Percentiles rank a stretch among this genome's conserved stretches.
Evolutionary conservation across 169 alveolate genomes (phyloP).

Genomic region (Plasmodium coatneyi): DNA sequence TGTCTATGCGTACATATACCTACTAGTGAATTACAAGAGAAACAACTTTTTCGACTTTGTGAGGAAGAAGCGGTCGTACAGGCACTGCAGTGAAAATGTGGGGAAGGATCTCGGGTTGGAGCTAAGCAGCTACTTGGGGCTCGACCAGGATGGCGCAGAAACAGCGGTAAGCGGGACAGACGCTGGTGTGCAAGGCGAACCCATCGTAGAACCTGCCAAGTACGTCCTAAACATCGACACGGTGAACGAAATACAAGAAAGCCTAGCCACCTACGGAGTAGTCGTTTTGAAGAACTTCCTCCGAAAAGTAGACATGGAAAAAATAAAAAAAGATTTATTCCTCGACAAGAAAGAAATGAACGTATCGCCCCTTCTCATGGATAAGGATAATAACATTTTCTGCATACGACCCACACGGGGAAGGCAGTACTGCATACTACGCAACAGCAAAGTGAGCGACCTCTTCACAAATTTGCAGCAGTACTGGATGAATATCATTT

Average conservation of each 20-base stretch:
- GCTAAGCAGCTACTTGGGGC: conserved; percentile 32
- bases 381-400: conserved; percentile 46
- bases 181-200: not conserved
- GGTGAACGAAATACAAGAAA: conserved; percentile 22
- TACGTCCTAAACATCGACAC: conserved; percentile 66
- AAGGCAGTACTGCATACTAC: conserved; percentile 57
- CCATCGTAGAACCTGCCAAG: not conserved
- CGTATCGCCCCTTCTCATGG: conserved; percentile 27
- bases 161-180: not conserved
- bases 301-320: conserved; percentile 20
- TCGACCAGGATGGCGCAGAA: not conserved
- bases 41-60: conserved; percentile 65
- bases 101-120: conserved; percentile 60
- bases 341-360: conserved; percentile 31
- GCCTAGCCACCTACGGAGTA: conserved; percentile 49
- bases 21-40: conserved; percentile 32
- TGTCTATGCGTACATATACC: conserved; percentile 23
- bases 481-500: conserved; percentile 50
- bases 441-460: conserved; percentile 54
- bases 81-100: conserved; percentile 69
- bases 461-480: conserved; percentile 45
- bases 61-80: conserved; percentile 32
- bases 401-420: conserved; percentile 73
- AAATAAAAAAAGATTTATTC: conserved; percentile 53
- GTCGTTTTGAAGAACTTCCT: conserved; percentile 44